A percentile compares a stretch with the other conserved stretches of the same genome.
Conservation (phyloP, 1,139 yeast genomes). For the Kazachstania sp. region DNA sequence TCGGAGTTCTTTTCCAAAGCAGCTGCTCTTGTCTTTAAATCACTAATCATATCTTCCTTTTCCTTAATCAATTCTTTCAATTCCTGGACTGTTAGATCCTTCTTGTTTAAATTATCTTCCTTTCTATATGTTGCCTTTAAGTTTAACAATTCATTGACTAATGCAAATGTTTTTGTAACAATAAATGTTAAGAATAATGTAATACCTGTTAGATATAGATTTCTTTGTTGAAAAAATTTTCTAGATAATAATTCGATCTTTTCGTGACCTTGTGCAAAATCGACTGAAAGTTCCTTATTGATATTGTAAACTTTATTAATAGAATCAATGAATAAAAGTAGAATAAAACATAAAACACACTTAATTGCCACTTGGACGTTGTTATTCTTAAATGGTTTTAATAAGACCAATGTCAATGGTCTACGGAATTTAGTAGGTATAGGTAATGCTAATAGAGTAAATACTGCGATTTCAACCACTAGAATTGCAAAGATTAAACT, state of each 20-base stretch:
- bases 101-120: constrained; percentile 18
- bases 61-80: constrained; percentile 50
- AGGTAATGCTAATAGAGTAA: constrained; percentile 77
- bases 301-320: constrained; percentile 75
- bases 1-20: constrained; percentile 48
- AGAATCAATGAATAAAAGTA: constrained; percentile 79
- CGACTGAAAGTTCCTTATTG: constrained; percentile 39
- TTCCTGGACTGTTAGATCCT: constrained; percentile 33
- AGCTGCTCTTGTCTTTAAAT: constrained; percentile 63
- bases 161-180: constrained; percentile 73
- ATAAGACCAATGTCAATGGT: constrained; percentile 52
- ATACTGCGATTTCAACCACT: constrained; percentile 70
- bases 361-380: constrained; percentile 71
- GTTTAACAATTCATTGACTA: constrained; percentile 68
- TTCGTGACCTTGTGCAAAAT: constrained; percentile 9
- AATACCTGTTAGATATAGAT: constrained; percentile 93
- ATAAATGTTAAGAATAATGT: constrained; percentile 83
- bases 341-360: constrained; percentile 76
- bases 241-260: constrained; percentile 40
- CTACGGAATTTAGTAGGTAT: constrained; percentile 69
- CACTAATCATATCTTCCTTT: constrained; percentile 55
- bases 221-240: constrained; percentile 91
- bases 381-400: constrained; percentile 63
- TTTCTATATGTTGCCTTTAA: constrained; percentile 43
- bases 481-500: constrained; percentile 56